Conservation (phyloP, 306 rosid genomes). For the Erythrophleum fordii region DNA sequence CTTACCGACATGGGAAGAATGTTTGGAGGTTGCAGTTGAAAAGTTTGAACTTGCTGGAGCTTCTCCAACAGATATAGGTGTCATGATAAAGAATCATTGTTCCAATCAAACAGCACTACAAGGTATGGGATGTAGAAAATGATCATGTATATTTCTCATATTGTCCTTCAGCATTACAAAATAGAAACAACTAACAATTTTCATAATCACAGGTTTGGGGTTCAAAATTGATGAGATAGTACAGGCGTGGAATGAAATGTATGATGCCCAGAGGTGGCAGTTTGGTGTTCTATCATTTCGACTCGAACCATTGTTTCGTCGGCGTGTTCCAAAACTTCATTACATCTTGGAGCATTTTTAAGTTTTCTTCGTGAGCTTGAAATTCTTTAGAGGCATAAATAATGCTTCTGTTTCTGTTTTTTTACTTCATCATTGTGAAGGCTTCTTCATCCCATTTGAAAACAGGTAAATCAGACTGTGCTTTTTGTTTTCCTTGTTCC, state of each 20-base stretch:
- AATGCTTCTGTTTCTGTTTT: constrained; percentile 52
- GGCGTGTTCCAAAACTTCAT: constrained; percentile 88
- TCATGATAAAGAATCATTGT: constrained; percentile 95
- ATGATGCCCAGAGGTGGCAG: constrained; percentile 94
- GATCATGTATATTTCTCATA: constrained; percentile 16
- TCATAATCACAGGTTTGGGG: constrained; percentile 51
- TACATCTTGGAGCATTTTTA: constrained; percentile 74
- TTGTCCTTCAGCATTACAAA: constrained; percentile 5
- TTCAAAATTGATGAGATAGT: constrained; percentile 95
- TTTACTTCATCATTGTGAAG: neutral
- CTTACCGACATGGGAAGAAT: constrained; percentile 86
- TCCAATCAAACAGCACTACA: constrained; percentile 89
- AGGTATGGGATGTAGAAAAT: constrained; percentile 56
- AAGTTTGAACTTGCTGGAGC: constrained; percentile 91
- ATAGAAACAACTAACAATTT: constrained; percentile 35
- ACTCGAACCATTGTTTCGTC: constrained; percentile 91
- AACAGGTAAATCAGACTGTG: constrained; percentile 43
- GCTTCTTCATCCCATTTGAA: constrained; percentile 36
- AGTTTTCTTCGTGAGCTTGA: constrained; percentile 47
- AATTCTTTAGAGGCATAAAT: constrained; percentile 53
- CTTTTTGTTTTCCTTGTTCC: constrained; percentile 19
- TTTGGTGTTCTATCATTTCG: constrained; percentile 90
- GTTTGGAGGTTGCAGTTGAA: constrained; percentile 82
- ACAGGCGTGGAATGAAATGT: constrained; percentile 98
- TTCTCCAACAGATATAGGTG: constrained; percentile 80